These are phyloP conservation scores for Pestalotiopsis sp. DNA, from an alignment of 2,329 filamentous ascomycete species.

Conservation along the genomic window DNA sequence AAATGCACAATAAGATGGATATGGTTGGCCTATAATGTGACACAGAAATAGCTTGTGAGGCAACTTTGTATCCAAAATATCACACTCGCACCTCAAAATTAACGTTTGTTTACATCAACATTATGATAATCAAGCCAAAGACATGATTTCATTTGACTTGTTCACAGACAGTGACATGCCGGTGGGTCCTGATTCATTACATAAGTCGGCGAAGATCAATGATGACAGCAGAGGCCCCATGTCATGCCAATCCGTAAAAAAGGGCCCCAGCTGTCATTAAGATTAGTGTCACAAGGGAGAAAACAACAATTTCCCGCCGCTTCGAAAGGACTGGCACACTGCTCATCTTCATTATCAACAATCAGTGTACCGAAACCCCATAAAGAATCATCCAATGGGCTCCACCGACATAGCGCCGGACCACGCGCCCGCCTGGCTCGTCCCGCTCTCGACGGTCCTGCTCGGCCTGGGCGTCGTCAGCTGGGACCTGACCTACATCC, in stretches of 20 bases:
- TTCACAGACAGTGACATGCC: no score
- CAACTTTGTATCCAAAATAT: no score
- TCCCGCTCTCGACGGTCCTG: conserved; percentile 26
- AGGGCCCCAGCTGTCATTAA: background rate
- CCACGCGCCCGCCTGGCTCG: conserved; percentile 17
- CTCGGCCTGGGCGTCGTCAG: conserved; percentile 38
- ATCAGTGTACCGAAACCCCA: background rate
- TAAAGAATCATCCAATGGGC: conserved; percentile 33
- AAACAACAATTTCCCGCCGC: no score
- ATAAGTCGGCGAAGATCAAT: background rate
- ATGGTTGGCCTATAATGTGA: no score
- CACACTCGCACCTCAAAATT: no score
- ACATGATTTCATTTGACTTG: no score
- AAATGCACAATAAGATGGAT: no score
- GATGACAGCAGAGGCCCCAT: background rate
- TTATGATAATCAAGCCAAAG: no score
- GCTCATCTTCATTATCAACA: background rate
- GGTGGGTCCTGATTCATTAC: background rate
- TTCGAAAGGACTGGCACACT: background rate
- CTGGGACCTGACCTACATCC: conserved; percentile 46
- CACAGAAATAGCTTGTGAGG: no score
- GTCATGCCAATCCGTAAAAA: background rate
- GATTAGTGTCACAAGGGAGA: background rate
- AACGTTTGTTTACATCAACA: no score
- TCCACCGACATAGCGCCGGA: conserved; percentile 39